Evolutionary conservation across 2,329 filamentous ascomycete genomes (phyloP), one percentile per base, ranked within the genome.

Genomic region (Hypoxylon sp.): DNA sequence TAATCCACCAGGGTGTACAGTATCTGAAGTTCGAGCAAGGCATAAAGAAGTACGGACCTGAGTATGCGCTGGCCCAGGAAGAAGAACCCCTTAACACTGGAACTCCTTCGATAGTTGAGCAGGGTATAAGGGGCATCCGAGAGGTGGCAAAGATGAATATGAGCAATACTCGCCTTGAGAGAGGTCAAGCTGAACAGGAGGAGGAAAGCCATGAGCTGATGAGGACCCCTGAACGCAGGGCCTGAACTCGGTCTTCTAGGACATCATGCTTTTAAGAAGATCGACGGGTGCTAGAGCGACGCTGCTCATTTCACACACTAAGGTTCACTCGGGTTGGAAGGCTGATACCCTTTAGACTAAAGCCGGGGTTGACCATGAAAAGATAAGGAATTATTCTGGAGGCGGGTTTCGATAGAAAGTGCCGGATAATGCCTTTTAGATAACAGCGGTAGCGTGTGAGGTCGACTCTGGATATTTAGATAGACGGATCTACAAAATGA

Each of bases 191-290:
- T 12, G 53, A 50, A 41, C 52, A 16, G 16, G 52, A 61, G 8
- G 63, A 66, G 4, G 65, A 65, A 39, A 59, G 62, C 30, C 27
- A 68, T 25, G 66, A 68, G 19, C 30, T 68, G 30, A 68, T 66
- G 25, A 51, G 51, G 12, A 57, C 27, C 16, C 19, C 59, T 7
- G 59, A 63, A 27, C 29, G 21, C 2, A 52, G 45, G 19, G 27
- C 14, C 9, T 56, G 45, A 57, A 21, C 21, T 43, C 8, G 23
- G 29, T 16, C 41, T n/a, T 61, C n/a, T 25, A 9, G 12, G 11
- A 57, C 14, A 43, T 43, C 23, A n/a, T 32, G 29, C 30, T 30
- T 19, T 21, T 19, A 21, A 25, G 8, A 12, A 14, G 7, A 29
- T 30, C 9, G 29, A 50, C 8, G 19, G 39, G 39, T 47, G 16